Evolutionary conservation across 352 stramenopile species (phyloP), one percentile per base, ranked within the genome.

Genomic region (Globisporangium viniferum): DNA sequence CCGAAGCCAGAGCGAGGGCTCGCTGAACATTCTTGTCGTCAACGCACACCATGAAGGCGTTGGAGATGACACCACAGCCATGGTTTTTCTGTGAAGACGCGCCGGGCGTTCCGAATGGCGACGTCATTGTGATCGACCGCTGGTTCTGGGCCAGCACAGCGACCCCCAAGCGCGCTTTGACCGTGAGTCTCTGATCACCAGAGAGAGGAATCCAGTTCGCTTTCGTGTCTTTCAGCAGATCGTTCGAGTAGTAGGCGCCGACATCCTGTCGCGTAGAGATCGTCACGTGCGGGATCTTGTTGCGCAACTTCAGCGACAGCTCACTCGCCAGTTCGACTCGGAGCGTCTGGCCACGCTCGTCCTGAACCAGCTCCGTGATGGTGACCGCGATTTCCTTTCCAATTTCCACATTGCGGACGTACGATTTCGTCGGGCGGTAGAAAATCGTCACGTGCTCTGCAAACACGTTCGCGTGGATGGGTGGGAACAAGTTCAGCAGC

Each of bases 391-490:
- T 79, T 2, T 64, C 54, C 9, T 73, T 70, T 20, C 84, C 81
- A 60, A 93, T 73, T 27, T 84, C 73, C 2, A 73, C 77, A 27
- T 73, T 59, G 51, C 82, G 72, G 9, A 78, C 60, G 55, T 89
- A 93, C 57, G 84, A 70, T 14, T 72, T 76, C 48, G 78, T 87
- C 0, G 86, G 86, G 9, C 74, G 71, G 60, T 86, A 93, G 65
- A 76, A 89, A 14, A 93, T 46, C 2, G 86, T 93, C 41, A 93
- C 71, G 46, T 93, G 86, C 36, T 93, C 83, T 1, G 72, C 80
- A 67, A 79, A 55, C 12, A 85, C 79, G 29, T 80, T 82, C 20
- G 31, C 12, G 41, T 92, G 78, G 0, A 56, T 63, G 7, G 67
- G 57, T 18, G 66, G 59, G 24, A 87, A 70, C 12, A 59, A 51